Conservation (phyloP, 2,329 filamentous ascomycete genomes). For the Cladobotryum mycophilum region DNA sequence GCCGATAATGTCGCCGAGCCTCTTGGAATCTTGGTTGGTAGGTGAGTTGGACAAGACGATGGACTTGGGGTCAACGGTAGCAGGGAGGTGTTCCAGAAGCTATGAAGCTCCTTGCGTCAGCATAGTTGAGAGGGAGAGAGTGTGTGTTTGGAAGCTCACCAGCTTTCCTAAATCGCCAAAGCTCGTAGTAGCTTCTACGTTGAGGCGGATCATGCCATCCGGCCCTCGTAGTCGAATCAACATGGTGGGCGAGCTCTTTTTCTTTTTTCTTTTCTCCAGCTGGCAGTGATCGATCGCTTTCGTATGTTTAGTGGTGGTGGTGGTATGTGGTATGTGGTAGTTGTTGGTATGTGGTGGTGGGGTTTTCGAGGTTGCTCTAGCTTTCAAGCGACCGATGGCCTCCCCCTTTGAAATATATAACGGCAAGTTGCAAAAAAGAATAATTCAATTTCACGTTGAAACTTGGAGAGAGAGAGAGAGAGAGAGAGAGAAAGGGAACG, state of each 20-base stretch:
- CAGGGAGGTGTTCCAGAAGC: slow-evolving; percentile 54
- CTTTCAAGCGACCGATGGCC: too few relatives aligned
- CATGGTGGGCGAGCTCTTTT: slow-evolving; percentile 45
- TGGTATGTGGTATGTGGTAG: neutral
- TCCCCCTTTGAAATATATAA: too few relatives aligned
- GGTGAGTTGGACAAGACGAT: slow-evolving; percentile 59
- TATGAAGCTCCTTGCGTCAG: slow-evolving; percentile 22
- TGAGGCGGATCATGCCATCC: slow-evolving; percentile 87
- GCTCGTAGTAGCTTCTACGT: slow-evolving; percentile 64
- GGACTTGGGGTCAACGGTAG: slow-evolving; percentile 54
- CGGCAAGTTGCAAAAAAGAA: too few relatives aligned
- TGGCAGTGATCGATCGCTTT: neutral
- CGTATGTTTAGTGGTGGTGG: neutral
- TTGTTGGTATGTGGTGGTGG: neutral
- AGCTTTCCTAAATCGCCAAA: slow-evolving; percentile 58
- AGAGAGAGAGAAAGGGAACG: too few relatives aligned
- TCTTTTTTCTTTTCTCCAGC: neutral
- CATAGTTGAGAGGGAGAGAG: neutral
- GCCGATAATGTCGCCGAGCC: slow-evolving; percentile 50
- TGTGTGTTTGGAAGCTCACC: too few relatives aligned
- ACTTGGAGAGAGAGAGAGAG: too few relatives aligned
- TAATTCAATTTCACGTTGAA: too few relatives aligned
- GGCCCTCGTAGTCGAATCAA: slow-evolving; percentile 82
- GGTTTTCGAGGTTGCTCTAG: too few relatives aligned
- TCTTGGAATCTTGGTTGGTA: slow-evolving; percentile 51